Evolutionary conservation across 1,284 basidiomycete species (phyloP).

Genomic region (Melampsora occidentalis): DNA sequence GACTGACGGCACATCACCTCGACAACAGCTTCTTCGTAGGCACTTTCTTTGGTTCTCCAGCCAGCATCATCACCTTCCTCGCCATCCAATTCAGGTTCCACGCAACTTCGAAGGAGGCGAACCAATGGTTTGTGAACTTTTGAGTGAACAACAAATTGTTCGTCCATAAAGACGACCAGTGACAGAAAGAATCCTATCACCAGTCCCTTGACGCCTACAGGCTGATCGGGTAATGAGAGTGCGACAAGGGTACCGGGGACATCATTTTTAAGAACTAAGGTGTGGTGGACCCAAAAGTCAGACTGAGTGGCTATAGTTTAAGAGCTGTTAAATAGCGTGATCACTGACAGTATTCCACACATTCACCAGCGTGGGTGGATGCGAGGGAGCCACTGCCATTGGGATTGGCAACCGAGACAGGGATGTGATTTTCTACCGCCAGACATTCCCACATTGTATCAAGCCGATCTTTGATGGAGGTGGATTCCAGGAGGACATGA

Average conservation of each 20-base stretch:
- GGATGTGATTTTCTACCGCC: constrained; percentile 18
- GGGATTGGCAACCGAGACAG: constrained; percentile 2
- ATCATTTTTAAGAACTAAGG: constrained; percentile 50
- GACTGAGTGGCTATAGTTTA: neutral
- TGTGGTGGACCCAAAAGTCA: neutral
- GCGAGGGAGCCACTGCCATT: neutral
- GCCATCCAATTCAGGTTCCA: constrained; percentile 40
- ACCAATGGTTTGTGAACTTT: constrained; percentile 52
- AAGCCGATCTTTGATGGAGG: constrained; percentile 33
- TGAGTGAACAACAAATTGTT: constrained; percentile 50
- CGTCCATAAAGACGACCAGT: constrained; percentile 52
- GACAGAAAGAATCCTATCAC: constrained; percentile 51
- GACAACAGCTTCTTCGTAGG: constrained; percentile 82
- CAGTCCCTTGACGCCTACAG: constrained; percentile 50
- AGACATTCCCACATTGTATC: constrained; percentile 39
- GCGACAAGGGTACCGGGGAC: constrained; percentile 48
- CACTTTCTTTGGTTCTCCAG: constrained; percentile 49
- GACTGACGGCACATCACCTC: constrained; percentile 68
- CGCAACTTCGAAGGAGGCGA: constrained; percentile 49
- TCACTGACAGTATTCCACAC: constrained; percentile 39
- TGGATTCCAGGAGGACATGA: constrained; percentile 22
- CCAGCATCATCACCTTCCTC: constrained; percentile 28
- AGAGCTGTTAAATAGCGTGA: neutral
- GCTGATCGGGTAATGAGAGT: constrained; percentile 50
- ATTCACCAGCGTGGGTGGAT: constrained; percentile 28